phyloP scores from a whole-genome alignment of 1,139 yeast species.

The Taphrina sp. region DNA sequence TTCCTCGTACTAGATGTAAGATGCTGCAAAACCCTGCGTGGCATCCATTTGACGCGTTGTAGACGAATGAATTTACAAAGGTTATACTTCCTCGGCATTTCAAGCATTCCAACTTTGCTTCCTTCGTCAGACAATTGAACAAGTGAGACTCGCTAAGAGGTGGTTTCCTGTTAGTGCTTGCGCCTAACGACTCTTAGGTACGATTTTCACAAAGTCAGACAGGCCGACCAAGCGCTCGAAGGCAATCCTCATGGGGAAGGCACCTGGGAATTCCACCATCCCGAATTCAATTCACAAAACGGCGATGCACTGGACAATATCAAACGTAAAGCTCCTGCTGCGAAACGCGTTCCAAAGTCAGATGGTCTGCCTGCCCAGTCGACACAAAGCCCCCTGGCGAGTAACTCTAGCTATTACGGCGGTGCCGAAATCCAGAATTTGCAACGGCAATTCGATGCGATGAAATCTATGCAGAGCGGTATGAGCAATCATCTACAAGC shows the following conservation, averaged over 20 bases:
- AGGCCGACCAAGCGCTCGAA: constrained; percentile 45
- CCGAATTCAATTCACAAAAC: constrained; percentile 74
- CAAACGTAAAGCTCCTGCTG: constrained; percentile 46
- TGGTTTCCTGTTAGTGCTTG: too few relatives aligned
- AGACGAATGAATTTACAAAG: constrained; percentile 87
- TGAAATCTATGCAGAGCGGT: constrained; percentile 49
- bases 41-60: constrained; percentile 87
- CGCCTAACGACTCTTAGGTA: constrained; percentile 60
- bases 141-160: too few relatives aligned
- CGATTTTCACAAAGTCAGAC: constrained; percentile 90
- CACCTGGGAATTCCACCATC: constrained; percentile 94
- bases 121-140: constrained; percentile 93
- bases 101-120: constrained; percentile 91
- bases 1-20: constrained; percentile 73
- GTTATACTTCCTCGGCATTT: constrained; percentile 82
- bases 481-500: constrained; percentile 51
- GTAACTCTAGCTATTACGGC: constrained; percentile 7
- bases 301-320: constrained; percentile 71
- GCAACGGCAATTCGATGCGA: constrained; percentile 50
- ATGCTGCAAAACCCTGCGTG: not conserved
- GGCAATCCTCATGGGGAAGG: constrained; percentile 67
- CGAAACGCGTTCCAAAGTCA: constrained; percentile 36
- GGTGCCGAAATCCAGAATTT: constrained; percentile 42
- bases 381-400: constrained; percentile 12
- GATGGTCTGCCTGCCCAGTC: constrained; percentile 1